Evolutionary conservation across 306 rosid genomes (phyloP), one percentile per base, ranked within the genome.

Genomic region (Cicer judaicum): DNA sequence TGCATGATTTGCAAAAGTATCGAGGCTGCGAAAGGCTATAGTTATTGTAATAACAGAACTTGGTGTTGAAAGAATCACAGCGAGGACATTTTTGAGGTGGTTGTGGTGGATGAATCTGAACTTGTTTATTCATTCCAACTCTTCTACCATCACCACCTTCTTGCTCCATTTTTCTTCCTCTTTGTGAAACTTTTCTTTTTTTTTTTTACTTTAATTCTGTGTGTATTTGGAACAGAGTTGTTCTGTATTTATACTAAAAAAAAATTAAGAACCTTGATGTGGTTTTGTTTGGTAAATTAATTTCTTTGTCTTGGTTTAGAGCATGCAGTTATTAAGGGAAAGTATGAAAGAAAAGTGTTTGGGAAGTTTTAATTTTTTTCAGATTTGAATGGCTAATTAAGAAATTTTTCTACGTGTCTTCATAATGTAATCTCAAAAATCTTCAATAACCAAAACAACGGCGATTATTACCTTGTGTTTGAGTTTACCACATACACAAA

Each of bases 21-120:
- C 94, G 81, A 1, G 94, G 94, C 81, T 89, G 94, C 10, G 88
- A 38, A 6, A 87, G 59, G 72, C 91, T 89, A 14, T 89, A 89
- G 54, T 89, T 89, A 82, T 89, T 89, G 83, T 83, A 89, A 15
- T 89, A 89, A 21, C 93, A 89, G 53, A 89, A 89, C 72, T 89
- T 89, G 18, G 93, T 89, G 85, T 89, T 84, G 7, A 52, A 12
- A 0, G 94, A 89, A 1, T 85, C 83, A 41, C 94, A 89, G 2
- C 94, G 78, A 1, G 94, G 94, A 38, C 94, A 89, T 78, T 52
- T 16, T 5, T 15, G 49, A 14, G 63, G 63, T 2, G 15, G 41
- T 4, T 16, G 64, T 49, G 16, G 54, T 5, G 15, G 41, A 10
- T 4, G 80, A 50, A 8, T 47, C 2, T 5, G 42, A 57, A 10